Evolutionary conservation across 306 rosid genomes (phyloP).

Genomic region (Pterocarpus macrocarpus): DNA sequence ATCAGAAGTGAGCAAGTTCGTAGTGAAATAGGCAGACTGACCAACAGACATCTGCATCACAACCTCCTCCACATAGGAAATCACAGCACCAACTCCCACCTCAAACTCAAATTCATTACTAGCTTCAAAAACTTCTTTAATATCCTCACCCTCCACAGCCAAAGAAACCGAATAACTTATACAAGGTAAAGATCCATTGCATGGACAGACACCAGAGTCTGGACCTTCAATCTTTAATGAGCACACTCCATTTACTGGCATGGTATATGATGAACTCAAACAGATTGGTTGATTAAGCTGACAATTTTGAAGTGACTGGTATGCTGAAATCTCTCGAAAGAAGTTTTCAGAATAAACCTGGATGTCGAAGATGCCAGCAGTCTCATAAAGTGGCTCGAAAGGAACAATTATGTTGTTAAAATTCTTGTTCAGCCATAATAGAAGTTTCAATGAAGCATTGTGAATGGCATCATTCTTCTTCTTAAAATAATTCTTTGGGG

Average conservation of each 20-base stretch:
- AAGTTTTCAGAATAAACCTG: constrained; percentile 56
- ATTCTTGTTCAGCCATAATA: constrained; percentile 75
- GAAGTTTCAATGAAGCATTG: constrained; percentile 77
- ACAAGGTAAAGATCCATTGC: constrained; percentile 77
- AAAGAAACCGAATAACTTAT: constrained; percentile 70
- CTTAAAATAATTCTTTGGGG: constrained; percentile 67
- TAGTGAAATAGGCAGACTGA: constrained; percentile 74
- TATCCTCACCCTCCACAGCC: constrained; percentile 59
- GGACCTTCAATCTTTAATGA: constrained; percentile 69
- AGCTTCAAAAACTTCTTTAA: constrained; percentile 71
- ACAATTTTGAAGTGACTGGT: constrained; percentile 52
- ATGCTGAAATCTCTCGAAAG: constrained; percentile 57
- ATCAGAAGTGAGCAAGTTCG: constrained; percentile 61
- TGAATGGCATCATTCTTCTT: constrained; percentile 86
- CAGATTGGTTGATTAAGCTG: constrained; percentile 49
- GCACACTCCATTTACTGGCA: constrained; percentile 41
- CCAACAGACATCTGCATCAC: constrained; percentile 81
- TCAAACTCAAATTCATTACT: constrained; percentile 89
- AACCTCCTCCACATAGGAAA: constrained; percentile 70
- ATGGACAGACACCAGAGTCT: constrained; percentile 80
- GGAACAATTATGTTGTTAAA: constrained; percentile 60
- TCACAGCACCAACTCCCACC: constrained; percentile 76
- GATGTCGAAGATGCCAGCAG: constrained; percentile 55
- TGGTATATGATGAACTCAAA: constrained; percentile 41
- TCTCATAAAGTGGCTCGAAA: constrained; percentile 59